phyloP scores from a whole-genome alignment of 2,329 filamentous ascomycete species.

The Xylaria arbuscula region DNA sequence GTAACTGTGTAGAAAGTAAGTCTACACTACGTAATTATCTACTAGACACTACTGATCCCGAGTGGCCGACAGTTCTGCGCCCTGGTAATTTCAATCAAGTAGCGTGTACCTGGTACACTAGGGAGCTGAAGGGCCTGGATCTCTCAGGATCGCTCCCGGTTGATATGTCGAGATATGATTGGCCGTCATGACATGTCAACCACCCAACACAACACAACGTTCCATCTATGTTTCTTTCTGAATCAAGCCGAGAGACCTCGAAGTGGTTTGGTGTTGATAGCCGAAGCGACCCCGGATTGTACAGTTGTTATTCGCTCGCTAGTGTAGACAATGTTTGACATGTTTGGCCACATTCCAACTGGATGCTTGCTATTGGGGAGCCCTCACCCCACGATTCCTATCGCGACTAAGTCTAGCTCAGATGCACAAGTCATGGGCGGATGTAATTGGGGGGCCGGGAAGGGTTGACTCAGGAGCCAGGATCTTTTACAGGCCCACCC shows the following conservation, averaged over 20 bases:
- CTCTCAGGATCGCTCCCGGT: neutral
- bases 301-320: slow-evolving; percentile 17
- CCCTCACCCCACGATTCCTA: slow-evolving; percentile 22
- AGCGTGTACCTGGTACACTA: neutral
- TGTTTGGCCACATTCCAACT: slow-evolving; percentile 28
- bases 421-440: slow-evolving; percentile 7
- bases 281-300: slow-evolving; percentile 14
- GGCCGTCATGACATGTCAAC: neutral
- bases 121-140: slow-evolving; percentile 5
- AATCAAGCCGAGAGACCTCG: slow-evolving; percentile 27
- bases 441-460: slow-evolving; percentile 20
- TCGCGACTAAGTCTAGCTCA: slow-evolving; percentile 2
- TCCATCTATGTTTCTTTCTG: slow-evolving; percentile 15
- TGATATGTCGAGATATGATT: slow-evolving; percentile 2
- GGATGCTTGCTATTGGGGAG: slow-evolving; percentile 19
- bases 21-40: neutral
- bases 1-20: neutral
- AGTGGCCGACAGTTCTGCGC: neutral
- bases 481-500: slow-evolving; percentile 31
- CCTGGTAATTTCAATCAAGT: slow-evolving; percentile 3
- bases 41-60: neutral
- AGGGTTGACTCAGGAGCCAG: slow-evolving; percentile 23
- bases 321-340: slow-evolving; percentile 7
- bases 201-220: slow-evolving; percentile 8
- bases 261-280: slow-evolving; percentile 18